Evolutionary conservation across 495 filamentous ascomycete genomes (phyloP), one percentile per base, ranked within the genome.

Genomic region (Corynascus novoguineensis): DNA sequence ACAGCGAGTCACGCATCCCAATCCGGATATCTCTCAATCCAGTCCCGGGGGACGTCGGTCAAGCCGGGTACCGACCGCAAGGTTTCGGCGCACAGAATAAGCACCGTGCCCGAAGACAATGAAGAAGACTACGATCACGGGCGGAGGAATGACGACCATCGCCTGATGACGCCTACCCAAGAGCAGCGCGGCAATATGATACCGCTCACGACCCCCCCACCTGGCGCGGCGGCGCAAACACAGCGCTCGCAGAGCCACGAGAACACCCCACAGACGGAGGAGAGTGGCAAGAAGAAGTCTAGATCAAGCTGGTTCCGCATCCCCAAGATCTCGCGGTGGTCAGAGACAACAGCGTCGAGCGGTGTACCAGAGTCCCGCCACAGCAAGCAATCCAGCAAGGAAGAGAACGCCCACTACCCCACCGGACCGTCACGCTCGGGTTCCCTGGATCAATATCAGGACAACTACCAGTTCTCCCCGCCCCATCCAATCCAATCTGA

Each of bases 321-420:
- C 71, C 88, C 90, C 24, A 95, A 92, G 71, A 88, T 96, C 57
- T 97, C 95, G 12, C 84, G 93, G 29, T 99, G 93, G 93, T 97
- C 92, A 4, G 92, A 93, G 71, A 97, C 93, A 21, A 97, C 93
- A 5, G 81, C 91, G 22, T 93, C 95, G 0, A 81, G 73, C 58
- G 65, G 81, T 12, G 69, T 73, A 46, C 68, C 70, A 47, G 73
- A 74, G 11, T 82, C 82, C 66, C 73, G 79, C 44, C 73, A 71
- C 34, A 82, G 78, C 59, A 73, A 74, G 37, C 63, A 71, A 35
- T 75, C 72, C 0, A 73, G 72, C 61, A 75, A 79, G 48, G 71
- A 74, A 24, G 73, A 75, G 21, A 69, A 70, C 1, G 73, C 41
- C 49, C 50, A 60, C 19, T 68, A 56, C 45, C 60, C 71, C 54